A percentile compares a stretch with the other conserved stretches of the same genome.
These are phyloP conservation scores for Colletotrichum sidae DNA, from an alignment of 2,329 filamentous ascomycete genomes.

Conservation along the genomic window DNA sequence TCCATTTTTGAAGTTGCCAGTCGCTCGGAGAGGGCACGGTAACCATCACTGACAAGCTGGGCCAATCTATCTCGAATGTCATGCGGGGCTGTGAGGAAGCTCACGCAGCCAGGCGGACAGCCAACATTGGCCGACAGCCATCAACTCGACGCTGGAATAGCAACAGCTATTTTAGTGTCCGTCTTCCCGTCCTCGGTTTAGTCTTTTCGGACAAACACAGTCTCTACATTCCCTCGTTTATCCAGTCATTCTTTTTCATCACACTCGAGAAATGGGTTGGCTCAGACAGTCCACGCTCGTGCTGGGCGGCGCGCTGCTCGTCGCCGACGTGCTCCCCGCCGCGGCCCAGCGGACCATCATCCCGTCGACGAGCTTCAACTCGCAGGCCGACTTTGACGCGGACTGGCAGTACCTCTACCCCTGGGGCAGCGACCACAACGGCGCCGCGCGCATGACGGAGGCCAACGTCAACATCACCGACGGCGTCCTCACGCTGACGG, in stretches of 20 bases:
- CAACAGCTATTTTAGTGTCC: conserved; percentile 11
- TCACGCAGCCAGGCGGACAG: conserved; percentile 1
- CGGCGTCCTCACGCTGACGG: conserved; percentile 59
- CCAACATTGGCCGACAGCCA: not conserved
- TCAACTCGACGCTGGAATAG: conserved; percentile 10
- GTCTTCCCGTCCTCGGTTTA: not conserved
- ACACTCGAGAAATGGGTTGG: conserved; percentile 16
- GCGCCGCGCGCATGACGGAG: conserved; percentile 65
- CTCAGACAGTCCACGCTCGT: conserved; percentile 22
- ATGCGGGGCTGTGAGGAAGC: not conserved
- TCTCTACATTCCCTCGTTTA: not conserved
- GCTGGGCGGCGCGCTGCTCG: conserved; percentile 26
- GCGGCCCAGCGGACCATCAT: conserved; percentile 30
- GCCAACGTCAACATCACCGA: conserved; percentile 55
- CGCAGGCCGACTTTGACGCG: conserved; percentile 47
- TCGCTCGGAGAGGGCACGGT: conserved; percentile 1
- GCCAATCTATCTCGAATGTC: conserved; percentile 23
- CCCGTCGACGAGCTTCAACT: conserved; percentile 30
- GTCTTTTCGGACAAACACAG: not conserved
- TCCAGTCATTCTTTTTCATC: not conserved
- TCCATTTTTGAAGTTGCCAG: conserved; percentile 15
- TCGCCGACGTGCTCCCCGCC: conserved; percentile 25
- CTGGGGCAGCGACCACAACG: conserved; percentile 68
- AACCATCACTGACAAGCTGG: not conserved
- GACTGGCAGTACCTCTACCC: conserved; percentile 65